Evolutionary conservation across 2,329 filamentous ascomycete genomes (phyloP), one percentile per base, ranked within the genome.

Genomic region (Penicillium nordicum): DNA sequence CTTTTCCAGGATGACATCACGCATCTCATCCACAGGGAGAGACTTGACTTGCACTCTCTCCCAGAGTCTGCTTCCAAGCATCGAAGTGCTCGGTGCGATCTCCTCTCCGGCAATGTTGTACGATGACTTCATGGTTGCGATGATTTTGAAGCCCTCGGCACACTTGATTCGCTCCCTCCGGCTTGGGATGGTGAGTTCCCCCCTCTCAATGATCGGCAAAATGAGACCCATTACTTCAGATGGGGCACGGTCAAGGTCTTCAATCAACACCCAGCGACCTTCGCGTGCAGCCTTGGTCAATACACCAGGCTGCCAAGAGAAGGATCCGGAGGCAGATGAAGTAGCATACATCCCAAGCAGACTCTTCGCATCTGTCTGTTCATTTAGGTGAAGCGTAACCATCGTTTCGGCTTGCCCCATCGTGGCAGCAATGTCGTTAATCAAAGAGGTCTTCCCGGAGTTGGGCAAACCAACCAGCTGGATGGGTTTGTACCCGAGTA

Each of bases 351-450:
- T 85, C 4, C 94, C 94, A 60, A 99, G 85, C 40, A 99, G 84
- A 78, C 96, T 89, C 74, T 99, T 99, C 0, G 93, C 92, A 74
- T 99, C 94, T 2, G 92, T 97, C 74, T 99, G 95, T 74, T 97
- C 94, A 70, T 99, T 99, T 34, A 99, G 80, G 74, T 99, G 93
- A 30, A 99, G 80, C 4, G 93, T 97, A 50, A 99, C 88, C 86
- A 99, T 92, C 57, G 84, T 85, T 6, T 87, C 83, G 23, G 89
- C 84, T 74, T 90, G 90, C 59, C 89, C 89, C 53, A 97, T 83
- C 63, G 88, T 84, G 66, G 84, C 84, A 25, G 93, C 92, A 58
- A 93, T 83, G 70, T 97, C 88, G 62, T 90, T 88, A 14, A 95
- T 84, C 21, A 96, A 75, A 0, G 90, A 86, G 0, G 94, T 97